Base-by-base conservation (phyloP, 805 yeast species). In the Candida ovalis region DNA sequence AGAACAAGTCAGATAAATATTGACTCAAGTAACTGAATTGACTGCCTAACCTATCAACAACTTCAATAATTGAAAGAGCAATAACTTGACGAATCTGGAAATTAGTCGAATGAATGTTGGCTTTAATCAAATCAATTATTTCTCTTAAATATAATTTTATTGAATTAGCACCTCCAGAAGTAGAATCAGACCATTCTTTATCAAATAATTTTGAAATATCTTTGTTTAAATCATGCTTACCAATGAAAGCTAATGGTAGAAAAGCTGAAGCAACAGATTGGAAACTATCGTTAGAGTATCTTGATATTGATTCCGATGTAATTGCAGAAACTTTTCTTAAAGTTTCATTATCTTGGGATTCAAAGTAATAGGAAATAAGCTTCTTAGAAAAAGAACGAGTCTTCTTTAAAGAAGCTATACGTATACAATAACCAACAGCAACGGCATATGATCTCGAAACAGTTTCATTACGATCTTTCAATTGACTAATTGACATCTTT, bases 241-340 rank as follows among this genome's bases (percentile, higher is more conserved):
- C 97, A 49, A 92, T 69, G 61, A 81, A 92, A 0, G 89, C 78
- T 47, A 92, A 66, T 0, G 98, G 97, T 50, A 91, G 69, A 51
- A 86, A 84, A 1, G 81, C 77, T 17, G 81, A 65, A 0, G 88
- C 76, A 12, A 85, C 76, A 1, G 77, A 66, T 15, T 78, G 78
- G 60, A 89, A 88, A 55, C 71, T 76, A 52, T 85, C 89, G 4
- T 82, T 77, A 0, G 94, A 78, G 61, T 86, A 80, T 51, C 78
- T 80, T 1, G 88, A 74, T 5, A 88, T 77, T 12, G 86, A 78
- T 50, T 81, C 85, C 30, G 82, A 73, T 0, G 89, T 85, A 43
- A 75, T 57, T 0, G 84, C 85, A 1, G 88, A 77, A 12, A 83
- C 67, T 17, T 71, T 60, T 46, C 84, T 73, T 13, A 70, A 55